Conservation (phyloP, 129 eudicot genomes). For the Saussurea involucrata region DNA sequence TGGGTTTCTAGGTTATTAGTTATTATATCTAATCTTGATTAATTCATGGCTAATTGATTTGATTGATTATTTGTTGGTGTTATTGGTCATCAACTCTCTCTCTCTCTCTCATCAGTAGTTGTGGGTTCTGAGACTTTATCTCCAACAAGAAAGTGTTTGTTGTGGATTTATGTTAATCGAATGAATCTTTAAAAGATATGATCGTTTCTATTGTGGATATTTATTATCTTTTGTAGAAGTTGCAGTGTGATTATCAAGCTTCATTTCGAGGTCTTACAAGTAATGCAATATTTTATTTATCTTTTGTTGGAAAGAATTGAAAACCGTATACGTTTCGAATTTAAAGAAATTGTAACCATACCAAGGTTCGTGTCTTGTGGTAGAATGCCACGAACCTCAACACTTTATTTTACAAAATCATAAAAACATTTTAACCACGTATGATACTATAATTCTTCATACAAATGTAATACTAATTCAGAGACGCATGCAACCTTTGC, state of each 20-base stretch:
- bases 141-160: slow-evolving; percentile 12
- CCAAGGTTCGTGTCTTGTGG: neutral
- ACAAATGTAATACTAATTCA: no score
- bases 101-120: neutral
- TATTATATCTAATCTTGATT: slow-evolving; percentile 22
- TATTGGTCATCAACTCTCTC: neutral
- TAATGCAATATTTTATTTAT: slow-evolving; percentile 3
- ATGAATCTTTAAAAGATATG: neutral
- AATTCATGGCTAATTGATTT: slow-evolving; percentile 26
- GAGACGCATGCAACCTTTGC: no score
- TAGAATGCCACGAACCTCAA: neutral
- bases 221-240: slow-evolving; percentile 8
- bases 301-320: neutral
- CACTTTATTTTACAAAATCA: no score
- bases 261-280: slow-evolving; percentile 33
- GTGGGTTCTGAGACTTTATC: slow-evolving; percentile 4
- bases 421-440: no score
- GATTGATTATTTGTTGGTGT: slow-evolving; percentile 33
- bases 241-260: slow-evolving; percentile 24
- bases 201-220: neutral
- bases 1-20: slow-evolving; percentile 17
- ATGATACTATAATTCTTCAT: no score
- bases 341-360: no score
- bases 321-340: neutral
- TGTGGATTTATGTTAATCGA: slow-evolving; percentile 16